Conservation (phyloP, 164 flowering plant species). For the Berberis thunbergii region DNA sequence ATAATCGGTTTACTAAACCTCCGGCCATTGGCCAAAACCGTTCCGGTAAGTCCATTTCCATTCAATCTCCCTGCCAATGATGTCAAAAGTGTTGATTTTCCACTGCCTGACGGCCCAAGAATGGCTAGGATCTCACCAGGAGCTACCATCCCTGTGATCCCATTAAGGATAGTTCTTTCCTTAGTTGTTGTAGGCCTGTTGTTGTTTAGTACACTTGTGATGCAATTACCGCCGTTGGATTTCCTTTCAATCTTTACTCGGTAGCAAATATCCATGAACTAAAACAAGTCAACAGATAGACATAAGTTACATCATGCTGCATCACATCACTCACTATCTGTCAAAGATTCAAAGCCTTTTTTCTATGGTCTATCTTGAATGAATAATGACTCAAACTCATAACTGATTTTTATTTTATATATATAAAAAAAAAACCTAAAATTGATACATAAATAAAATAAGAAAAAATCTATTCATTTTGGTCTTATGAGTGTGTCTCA, state of each 20-base stretch:
- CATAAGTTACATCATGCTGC: neutral
- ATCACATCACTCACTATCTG: neutral
- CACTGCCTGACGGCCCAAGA: constrained; percentile 92
- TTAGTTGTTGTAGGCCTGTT: constrained; percentile 10
- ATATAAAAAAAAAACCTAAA: too few species aligned
- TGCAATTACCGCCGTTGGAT: neutral
- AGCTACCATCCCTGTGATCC: constrained; percentile 59
- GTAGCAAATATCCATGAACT: constrained; percentile 65
- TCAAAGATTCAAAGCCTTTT: too few species aligned
- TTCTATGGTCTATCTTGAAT: too few species aligned
- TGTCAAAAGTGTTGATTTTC: constrained; percentile 79
- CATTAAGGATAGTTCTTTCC: constrained; percentile 46
- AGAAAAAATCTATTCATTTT: too few species aligned
- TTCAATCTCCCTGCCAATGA: constrained; percentile 65
- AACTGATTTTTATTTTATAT: too few species aligned
- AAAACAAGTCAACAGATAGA: constrained; percentile 6
- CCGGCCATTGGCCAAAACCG: constrained; percentile 47
- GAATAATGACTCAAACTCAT: too few species aligned
- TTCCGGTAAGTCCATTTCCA: constrained; percentile 40
- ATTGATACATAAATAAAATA: too few species aligned
- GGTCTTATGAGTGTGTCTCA: too few species aligned
- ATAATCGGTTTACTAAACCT: constrained; percentile 22
- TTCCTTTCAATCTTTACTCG: constrained; percentile 33
- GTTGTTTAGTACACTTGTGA: constrained; percentile 10
- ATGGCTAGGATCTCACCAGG: constrained; percentile 85